phyloP scores from a whole-genome alignment of 1,284 basidiomycete genomes.

The Cutaneotrichosporon cutaneum region DNA sequence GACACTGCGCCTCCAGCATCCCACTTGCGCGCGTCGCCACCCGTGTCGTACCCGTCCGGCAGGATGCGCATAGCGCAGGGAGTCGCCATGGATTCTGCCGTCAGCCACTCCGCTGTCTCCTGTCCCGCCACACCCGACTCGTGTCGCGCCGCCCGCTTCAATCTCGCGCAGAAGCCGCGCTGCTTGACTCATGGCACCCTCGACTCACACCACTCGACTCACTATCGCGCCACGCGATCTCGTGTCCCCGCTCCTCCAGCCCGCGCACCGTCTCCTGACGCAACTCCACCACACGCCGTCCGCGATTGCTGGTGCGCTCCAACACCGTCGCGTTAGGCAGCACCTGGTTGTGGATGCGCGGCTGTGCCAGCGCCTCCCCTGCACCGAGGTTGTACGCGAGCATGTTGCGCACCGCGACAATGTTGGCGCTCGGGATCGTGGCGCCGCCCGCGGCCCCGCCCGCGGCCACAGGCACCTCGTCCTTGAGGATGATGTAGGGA shows the following conservation, averaged over 20 bases:
- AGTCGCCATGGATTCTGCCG: constrained; percentile 25
- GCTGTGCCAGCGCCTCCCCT: constrained; percentile 32
- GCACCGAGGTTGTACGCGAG: constrained; percentile 35
- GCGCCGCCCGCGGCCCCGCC: constrained; percentile 47
- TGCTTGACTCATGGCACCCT: no score
- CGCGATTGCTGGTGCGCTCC: constrained; percentile 29
- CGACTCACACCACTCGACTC: constrained; percentile 2
- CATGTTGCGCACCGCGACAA: constrained; percentile 40
- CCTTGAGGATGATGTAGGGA: constrained; percentile 41
- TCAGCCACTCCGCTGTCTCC: no score
- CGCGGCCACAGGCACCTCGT: constrained; percentile 27
- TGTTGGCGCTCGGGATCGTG: constrained; percentile 46
- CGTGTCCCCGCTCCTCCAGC: constrained; percentile 34
- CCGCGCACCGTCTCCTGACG: constrained; percentile 25
- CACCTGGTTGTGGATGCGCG: constrained; percentile 47
- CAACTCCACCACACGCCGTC: constrained; percentile 30
- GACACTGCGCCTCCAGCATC: constrained; percentile 33
- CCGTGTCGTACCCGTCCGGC: constrained; percentile 28
- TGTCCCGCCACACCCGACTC: no score
- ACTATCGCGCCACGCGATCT: constrained; percentile 33
- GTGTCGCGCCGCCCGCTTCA: no score
- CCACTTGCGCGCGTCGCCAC: constrained; percentile 37
- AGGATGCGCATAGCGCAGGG: constrained; percentile 34
- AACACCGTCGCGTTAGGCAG: constrained; percentile 37
- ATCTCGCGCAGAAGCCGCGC: no score